Evolutionary conservation across 1,284 basidiomycete genomes (phyloP).

Genomic region (Ustilago loliicola): DNA sequence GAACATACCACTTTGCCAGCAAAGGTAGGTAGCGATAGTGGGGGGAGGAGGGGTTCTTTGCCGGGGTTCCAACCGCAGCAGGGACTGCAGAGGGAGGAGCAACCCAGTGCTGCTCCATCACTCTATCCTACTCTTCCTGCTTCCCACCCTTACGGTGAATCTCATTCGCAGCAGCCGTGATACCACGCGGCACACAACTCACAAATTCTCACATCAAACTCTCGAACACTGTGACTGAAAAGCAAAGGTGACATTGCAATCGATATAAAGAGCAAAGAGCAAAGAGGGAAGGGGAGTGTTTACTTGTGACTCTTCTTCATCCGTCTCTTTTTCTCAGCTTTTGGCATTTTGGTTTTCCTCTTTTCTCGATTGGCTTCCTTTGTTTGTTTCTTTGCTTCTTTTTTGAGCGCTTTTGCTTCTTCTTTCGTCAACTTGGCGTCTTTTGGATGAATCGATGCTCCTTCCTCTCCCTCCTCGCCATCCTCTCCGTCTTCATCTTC

Average conservation of each 20-base stretch:
- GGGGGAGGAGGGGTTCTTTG: background rate
- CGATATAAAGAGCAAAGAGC: background rate
- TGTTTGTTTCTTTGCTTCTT: constrained; percentile 59
- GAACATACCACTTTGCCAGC: background rate
- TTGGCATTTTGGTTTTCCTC: constrained; percentile 68
- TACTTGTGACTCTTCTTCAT: constrained; percentile 65
- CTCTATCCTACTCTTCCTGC: background rate
- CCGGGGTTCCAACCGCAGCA: background rate
- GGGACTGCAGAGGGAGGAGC: background rate
- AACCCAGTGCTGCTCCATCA: background rate
- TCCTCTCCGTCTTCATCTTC: constrained; percentile 17
- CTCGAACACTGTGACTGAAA: background rate
- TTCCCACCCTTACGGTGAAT: background rate
- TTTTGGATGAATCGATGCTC: constrained; percentile 21
- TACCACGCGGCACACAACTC: background rate
- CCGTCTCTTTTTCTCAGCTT: constrained; percentile 64
- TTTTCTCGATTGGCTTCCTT: constrained; percentile 64
- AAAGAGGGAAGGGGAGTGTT: background rate
- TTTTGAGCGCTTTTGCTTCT: constrained; percentile 38
- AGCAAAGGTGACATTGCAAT: background rate
- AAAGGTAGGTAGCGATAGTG: too few species aligned
- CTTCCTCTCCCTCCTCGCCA: constrained; percentile 11
- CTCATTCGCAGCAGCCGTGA: background rate
- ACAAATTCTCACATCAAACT: background rate
- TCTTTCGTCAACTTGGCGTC: constrained; percentile 51